Conservation (phyloP, 495 filamentous ascomycete species). For the Aspergillus panamensis region DNA sequence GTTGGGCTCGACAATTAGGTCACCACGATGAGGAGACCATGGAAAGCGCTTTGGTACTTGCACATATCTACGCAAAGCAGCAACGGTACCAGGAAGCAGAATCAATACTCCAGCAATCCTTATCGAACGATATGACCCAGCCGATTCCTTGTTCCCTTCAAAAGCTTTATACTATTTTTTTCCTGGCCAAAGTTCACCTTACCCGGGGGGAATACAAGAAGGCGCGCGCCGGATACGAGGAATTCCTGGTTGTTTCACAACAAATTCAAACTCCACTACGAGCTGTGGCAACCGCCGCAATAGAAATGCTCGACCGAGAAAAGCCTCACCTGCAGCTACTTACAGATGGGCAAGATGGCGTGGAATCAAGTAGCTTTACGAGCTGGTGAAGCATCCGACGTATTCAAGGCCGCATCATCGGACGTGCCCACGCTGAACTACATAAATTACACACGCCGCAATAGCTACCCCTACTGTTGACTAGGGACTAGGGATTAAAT, state of each 20-base stretch:
- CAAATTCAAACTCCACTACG: neutral
- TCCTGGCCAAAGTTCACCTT: neutral
- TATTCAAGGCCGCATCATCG: no score
- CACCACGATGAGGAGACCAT: neutral
- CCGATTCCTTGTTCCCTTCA: neutral
- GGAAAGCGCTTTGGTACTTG: neutral
- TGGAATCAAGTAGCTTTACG: no score
- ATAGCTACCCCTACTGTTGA: no score
- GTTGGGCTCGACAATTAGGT: neutral
- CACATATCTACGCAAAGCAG: neutral
- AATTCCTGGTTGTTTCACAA: neutral
- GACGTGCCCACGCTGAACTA: no score
- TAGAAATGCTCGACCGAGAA: neutral
- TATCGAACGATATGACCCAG: neutral
- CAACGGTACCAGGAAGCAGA: neutral
- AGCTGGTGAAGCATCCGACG: no score
- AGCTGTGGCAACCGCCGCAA: neutral
- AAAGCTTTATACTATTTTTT: neutral
- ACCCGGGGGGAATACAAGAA: neutral
- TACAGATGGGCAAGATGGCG: no score
- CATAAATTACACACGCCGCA: no score
- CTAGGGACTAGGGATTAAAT: no score
- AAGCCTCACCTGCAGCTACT: no score
- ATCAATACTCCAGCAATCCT: neutral
- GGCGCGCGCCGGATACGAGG: neutral